A percentile compares a stretch with the other conserved stretches of the same genome.
Conservation (phyloP, 148 eudicot genomes). For the Rhododendron kiyosumense region DNA sequence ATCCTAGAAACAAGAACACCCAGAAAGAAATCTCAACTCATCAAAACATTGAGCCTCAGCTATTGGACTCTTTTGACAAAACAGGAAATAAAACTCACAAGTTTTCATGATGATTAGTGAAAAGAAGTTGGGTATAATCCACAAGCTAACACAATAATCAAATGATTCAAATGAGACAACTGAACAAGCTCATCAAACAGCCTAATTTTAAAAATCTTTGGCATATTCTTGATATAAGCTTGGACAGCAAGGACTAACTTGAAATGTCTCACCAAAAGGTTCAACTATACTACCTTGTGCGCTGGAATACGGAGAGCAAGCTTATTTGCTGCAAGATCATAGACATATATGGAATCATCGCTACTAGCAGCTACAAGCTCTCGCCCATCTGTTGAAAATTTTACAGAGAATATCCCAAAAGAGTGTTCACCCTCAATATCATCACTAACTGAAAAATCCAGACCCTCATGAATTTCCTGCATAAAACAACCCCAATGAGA, state of each 20-base stretch:
- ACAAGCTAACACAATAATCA: background rate
- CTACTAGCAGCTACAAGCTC: conserved; percentile 85
- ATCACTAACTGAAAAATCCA: conserved; percentile 52
- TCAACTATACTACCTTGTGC: conserved; percentile 46
- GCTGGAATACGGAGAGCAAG: conserved; percentile 58
- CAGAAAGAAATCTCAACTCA: background rate
- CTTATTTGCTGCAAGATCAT: conserved; percentile 65
- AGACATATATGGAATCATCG: conserved; percentile 64
- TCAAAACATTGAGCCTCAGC: background rate
- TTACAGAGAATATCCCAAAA: conserved; percentile 82
- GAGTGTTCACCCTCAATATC: conserved; percentile 41
- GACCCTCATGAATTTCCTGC: conserved; percentile 91
- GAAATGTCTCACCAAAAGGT: background rate
- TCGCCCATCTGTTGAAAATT: conserved; percentile 81
- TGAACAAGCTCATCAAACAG: background rate
- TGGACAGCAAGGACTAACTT: background rate
- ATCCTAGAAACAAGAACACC: background rate
- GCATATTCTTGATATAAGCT: background rate
- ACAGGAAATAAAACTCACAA: background rate
- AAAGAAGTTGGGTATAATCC: conserved; percentile 3
- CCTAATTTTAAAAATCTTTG: background rate
- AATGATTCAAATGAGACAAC: background rate
- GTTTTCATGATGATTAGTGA: background rate
- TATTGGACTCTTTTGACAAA: background rate
- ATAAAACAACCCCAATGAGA: conserved; percentile 4